These are phyloP conservation scores for Fusarium piperis DNA, from an alignment of 2,329 filamentous ascomycete species.

Conservation along the genomic window DNA sequence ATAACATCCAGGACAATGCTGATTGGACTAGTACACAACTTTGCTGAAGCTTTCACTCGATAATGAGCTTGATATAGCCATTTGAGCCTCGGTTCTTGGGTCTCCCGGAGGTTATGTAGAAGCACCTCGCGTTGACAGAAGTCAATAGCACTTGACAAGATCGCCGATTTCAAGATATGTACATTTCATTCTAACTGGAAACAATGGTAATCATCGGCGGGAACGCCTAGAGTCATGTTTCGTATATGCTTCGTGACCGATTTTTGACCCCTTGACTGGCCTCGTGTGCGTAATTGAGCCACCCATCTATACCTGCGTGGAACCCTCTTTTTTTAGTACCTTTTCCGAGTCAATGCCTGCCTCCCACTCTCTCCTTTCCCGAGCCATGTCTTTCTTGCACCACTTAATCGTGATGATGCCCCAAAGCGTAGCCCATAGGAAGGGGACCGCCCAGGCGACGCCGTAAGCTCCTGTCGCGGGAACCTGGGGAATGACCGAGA, in stretches of 20 bases:
- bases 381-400: slow-evolving; percentile 51
- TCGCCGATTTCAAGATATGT: not conserved
- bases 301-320: slow-evolving; percentile 9
- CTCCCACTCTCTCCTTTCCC: slow-evolving; percentile 52
- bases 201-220: not conserved
- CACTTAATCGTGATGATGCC: slow-evolving; percentile 47
- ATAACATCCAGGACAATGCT: not conserved
- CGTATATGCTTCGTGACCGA: slow-evolving; percentile 15
- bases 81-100: not conserved
- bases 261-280: not conserved
- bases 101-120: not conserved
- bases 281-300: not conserved
- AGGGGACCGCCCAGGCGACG: slow-evolving; percentile 53
- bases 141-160: not conserved
- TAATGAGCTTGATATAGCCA: not conserved
- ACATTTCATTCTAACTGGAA: slow-evolving; percentile 15
- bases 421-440: slow-evolving; percentile 50
- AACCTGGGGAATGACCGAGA: slow-evolving; percentile 48
- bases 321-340: slow-evolving; percentile 24
- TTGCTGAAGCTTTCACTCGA: not conserved
- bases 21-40: not conserved
- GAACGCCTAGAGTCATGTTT: slow-evolving; percentile 22
- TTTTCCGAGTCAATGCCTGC: slow-evolving; percentile 38
- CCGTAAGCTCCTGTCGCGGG: slow-evolving; percentile 51
- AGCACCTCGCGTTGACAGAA: not conserved